Percentiles rank a stretch among this genome's conserved stretches.
These are phyloP conservation scores for Trypanosoma avium DNA, from an alignment of 208 protist genomes.

Conservation along the genomic window DNA sequence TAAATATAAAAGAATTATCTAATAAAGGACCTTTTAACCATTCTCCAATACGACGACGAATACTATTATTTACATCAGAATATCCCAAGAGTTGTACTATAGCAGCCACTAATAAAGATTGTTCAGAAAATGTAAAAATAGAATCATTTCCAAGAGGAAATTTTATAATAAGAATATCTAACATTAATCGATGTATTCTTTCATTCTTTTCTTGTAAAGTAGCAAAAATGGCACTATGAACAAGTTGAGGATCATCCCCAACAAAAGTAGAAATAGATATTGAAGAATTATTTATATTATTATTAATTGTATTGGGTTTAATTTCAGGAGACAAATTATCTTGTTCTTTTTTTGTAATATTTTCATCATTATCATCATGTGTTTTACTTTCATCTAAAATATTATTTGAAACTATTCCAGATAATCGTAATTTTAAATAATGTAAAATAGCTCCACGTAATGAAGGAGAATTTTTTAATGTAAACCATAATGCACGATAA, in stretches of 20 bases:
- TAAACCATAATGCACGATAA: conserved; percentile 25
- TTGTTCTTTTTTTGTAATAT: background rate
- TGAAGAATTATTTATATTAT: no score
- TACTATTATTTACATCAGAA: conserved; percentile 36
- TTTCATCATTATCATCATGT: background rate
- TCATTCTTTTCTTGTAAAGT: conserved; percentile 49
- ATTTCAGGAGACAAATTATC: no score
- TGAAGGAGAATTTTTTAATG: conserved; percentile 28
- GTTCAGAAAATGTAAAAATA: conserved; percentile 32
- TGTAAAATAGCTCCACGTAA: conserved; percentile 28
- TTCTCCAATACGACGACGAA: conserved; percentile 30
- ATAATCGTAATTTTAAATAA: conserved; percentile 28
- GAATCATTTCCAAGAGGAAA: conserved; percentile 33
- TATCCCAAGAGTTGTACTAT: conserved; percentile 49
- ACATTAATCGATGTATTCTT: conserved; percentile 35
- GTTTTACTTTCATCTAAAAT: background rate
- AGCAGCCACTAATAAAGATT: conserved; percentile 45
- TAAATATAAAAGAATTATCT: background rate
- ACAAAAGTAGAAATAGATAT: conserved; percentile 7
- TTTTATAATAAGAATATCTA: conserved; percentile 40
- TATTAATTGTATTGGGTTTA: no score
- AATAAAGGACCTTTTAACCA: conserved; percentile 28
- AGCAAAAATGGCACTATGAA: conserved; percentile 34
- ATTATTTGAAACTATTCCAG: background rate
- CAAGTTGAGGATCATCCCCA: conserved; percentile 21